These are phyloP conservation scores for Exophiala lecanii-corni DNA, from an alignment of 2,329 filamentous ascomycete species.

Conservation along the genomic window DNA sequence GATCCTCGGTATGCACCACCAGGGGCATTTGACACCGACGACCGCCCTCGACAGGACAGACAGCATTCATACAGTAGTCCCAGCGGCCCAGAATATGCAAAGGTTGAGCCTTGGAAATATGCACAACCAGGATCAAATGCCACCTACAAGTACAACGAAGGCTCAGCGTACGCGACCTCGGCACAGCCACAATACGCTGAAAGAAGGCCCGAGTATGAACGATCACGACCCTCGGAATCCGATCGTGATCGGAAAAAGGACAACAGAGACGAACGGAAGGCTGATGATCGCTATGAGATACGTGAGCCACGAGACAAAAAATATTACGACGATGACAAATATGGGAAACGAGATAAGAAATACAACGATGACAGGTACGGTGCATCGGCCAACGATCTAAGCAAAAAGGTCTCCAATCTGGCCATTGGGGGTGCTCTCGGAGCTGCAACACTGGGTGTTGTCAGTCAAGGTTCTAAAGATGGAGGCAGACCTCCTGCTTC, in stretches of 20 bases:
- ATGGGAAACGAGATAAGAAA: slow-evolving; percentile 13
- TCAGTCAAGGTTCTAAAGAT: slow-evolving; percentile 28
- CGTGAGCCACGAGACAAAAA: slow-evolving; percentile 21
- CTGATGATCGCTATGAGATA: slow-evolving; percentile 14
- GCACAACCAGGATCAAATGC: slow-evolving; percentile 32
- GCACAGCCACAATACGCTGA: slow-evolving; percentile 13
- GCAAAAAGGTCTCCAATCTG: slow-evolving; percentile 26
- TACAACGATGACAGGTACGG: slow-evolving; percentile 16
- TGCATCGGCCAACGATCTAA: slow-evolving; percentile 17
- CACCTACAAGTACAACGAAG: slow-evolving; percentile 31
- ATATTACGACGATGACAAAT: slow-evolving; percentile 16
- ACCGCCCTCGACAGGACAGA: slow-evolving; percentile 23
- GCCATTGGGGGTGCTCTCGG: slow-evolving; percentile 33
- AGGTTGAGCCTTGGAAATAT: slow-evolving; percentile 33
- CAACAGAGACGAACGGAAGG: slow-evolving; percentile 7
- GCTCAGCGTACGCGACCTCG: not conserved
- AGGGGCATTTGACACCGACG: slow-evolving; percentile 22
- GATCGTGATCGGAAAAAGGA: slow-evolving; percentile 8
- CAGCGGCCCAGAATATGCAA: slow-evolving; percentile 26
- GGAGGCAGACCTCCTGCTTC: slow-evolving; percentile 62
- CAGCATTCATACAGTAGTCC: slow-evolving; percentile 21
- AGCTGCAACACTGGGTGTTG: slow-evolving; percentile 36
- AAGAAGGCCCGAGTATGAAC: slow-evolving; percentile 15
- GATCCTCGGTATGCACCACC: slow-evolving; percentile 41
- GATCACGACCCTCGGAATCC: slow-evolving; percentile 13